These are phyloP conservation scores for Chrysanthemum makinoi DNA, from an alignment of 129 eudicot species.

Conservation along the genomic window DNA sequence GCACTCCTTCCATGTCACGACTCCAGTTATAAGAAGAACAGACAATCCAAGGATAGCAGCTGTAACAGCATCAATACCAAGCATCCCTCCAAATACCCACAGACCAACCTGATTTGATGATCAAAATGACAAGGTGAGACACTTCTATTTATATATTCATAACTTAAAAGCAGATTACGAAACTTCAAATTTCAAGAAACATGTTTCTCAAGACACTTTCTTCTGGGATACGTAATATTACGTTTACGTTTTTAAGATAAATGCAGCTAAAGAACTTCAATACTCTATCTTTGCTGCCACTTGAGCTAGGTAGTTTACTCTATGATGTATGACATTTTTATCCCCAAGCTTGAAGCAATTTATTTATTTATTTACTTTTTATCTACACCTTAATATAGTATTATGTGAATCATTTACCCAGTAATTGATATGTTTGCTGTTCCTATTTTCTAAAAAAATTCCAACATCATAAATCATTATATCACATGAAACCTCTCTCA, in stretches of 20 bases:
- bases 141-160: no score
- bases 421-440: background rate
- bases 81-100: constrained; percentile 86
- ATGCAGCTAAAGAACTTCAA: no score
- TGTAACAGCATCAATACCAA: constrained; percentile 93
- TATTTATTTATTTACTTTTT: no score
- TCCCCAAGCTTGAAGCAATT: no score
- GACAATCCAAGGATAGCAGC: constrained; percentile 97
- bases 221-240: no score
- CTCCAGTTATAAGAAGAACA: constrained; percentile 85
- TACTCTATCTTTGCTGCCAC: no score
- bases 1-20: constrained; percentile 98
- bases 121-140: constrained; percentile 13
- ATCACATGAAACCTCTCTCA: background rate
- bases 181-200: constrained; percentile 12
- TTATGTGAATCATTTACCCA: no score
- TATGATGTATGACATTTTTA: no score
- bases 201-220: constrained; percentile 1
- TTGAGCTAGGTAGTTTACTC: no score
- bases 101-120: constrained; percentile 68
- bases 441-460: background rate
- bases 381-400: no score
- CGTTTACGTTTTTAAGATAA: no score
- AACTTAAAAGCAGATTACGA: background rate
- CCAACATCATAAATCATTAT: constrained; percentile 3